A percentile compares a stretch with the other conserved stretches of the same genome.
phyloP scores from a whole-genome alignment of 2,329 filamentous ascomycete genomes.

The Davidsoniella eucalypti region DNA sequence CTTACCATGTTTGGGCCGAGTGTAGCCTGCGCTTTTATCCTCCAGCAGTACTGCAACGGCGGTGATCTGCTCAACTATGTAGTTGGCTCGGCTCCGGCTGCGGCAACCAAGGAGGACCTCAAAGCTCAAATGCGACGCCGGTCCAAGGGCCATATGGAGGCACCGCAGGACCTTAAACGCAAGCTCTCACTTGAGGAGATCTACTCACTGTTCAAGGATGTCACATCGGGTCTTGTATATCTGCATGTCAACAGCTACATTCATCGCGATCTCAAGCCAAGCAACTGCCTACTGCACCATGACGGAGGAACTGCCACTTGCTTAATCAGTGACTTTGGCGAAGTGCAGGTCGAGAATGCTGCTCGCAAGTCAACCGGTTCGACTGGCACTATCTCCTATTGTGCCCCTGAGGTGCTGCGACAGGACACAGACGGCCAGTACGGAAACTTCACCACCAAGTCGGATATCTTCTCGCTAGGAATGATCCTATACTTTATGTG shows the following conservation, averaged over 20 bases:
- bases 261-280: constrained; percentile 88
- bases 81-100: constrained; percentile 46
- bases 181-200: constrained; percentile 69
- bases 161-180: constrained; percentile 33
- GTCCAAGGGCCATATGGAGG: constrained; percentile 61
- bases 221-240: constrained; percentile 80
- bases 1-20: constrained; percentile 76
- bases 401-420: constrained; percentile 80
- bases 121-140: constrained; percentile 74
- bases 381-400: constrained; percentile 94
- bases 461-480: constrained; percentile 92
- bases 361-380: constrained; percentile 79
- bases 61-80: constrained; percentile 84
- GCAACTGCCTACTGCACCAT: constrained; percentile 78
- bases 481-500: constrained; percentile 99
- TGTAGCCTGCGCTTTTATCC: constrained; percentile 87
- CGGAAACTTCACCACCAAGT: constrained; percentile 92
- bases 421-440: constrained; percentile 53
- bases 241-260: constrained; percentile 86
- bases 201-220: constrained; percentile 90
- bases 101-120: constrained; percentile 63
- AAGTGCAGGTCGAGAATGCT: constrained; percentile 73
- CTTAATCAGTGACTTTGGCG: constrained; percentile 92
- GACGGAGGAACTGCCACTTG: constrained; percentile 58
- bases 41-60: constrained; percentile 93